These are phyloP conservation scores for Clathrospora elynae DNA, from an alignment of 2,329 filamentous ascomycete genomes.

Conservation along the genomic window DNA sequence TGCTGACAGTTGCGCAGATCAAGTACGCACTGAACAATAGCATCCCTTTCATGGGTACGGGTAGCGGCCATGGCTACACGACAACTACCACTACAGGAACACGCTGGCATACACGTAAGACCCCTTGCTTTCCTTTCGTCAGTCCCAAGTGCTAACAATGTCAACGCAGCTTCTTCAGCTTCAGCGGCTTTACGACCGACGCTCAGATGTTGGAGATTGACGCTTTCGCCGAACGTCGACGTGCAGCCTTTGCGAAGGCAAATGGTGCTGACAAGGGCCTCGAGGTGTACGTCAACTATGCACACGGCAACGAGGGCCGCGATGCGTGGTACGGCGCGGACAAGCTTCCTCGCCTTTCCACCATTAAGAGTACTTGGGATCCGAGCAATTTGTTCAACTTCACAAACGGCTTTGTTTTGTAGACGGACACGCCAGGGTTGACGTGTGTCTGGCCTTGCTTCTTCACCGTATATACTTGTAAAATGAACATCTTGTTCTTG, in stretches of 20 bases:
- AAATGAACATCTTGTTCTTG: no score
- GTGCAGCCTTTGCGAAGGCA: conserved; percentile 4
- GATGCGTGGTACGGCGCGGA: conserved; percentile 3
- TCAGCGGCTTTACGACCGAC: conserved; percentile 5
- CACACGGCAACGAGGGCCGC: conserved; percentile 6
- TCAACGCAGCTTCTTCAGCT: conserved; percentile 3
- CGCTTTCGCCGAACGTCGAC: conserved; percentile 1
- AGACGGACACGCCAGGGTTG: no score
- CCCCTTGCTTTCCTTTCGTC: no score
- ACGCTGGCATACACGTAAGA: conserved; percentile 2
- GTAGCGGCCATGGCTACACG: conserved; percentile 8
- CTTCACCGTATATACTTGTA: no score
- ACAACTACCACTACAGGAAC: background rate
- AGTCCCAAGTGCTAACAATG: background rate
- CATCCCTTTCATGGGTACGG: conserved; percentile 8
- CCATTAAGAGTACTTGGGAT: conserved; percentile 3
- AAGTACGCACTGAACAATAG: conserved; percentile 2
- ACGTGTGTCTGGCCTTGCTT: no score
- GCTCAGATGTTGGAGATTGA: conserved; percentile 2
- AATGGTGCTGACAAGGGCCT: conserved; percentile 6
- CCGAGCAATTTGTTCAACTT: conserved; percentile 6
- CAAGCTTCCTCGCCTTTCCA: conserved; percentile 2
- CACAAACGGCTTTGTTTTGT: conserved; percentile 3
- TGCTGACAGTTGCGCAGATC: background rate
- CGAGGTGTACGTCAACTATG: conserved; percentile 8